Base-by-base conservation (phyloP, 2,329 filamentous ascomycete genomes). In the Fusarium sp. region DNA sequence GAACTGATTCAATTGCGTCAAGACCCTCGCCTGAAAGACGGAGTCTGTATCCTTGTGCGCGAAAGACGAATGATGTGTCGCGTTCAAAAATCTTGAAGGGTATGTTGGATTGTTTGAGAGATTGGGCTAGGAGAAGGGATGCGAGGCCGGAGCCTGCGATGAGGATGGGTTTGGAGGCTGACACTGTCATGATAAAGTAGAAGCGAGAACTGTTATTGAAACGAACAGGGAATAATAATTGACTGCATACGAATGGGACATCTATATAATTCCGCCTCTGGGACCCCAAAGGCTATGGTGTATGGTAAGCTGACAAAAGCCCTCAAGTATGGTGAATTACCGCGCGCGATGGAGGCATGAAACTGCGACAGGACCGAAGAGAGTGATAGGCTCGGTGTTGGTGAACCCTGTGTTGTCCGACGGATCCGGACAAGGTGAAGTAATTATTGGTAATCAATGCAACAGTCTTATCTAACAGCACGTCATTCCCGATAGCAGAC, bases 1-100 rank as follows among this genome's bases (percentile, higher is more conserved):
- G 84, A 1, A 87, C 88, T 0, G 84, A 81, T 70, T 91, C 88
- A 57, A 91, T 88, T 24, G 89, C 87, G 71, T 88, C 85, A 2
- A 90, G 80, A 0, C 88, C 88, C 70, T 88, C 83, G 1, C 77
- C 55, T 0, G 87, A 89, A 4, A 91, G 82, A 15, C 89, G 86
- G 9, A 90, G 80, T 4, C 89, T 80, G 77, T 91, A 91, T 0
- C 89, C 89, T 74, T 91, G 89, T 0, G 85, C 88, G 46, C 89
- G 88, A 71, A 88, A 89, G 2, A 74, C 63, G 49, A 85, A 79
- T 0, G 82, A 83, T 1, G 76, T 66, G 65, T 88, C 86, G 44
- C 86, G 86, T 77, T 90, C 88, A 72, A 86, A 89, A 45, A 90
- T 84, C 40, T 76, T 80, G 76, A 87, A 89, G 1, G 84, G 82